Evolutionary conservation across 1,284 basidiomycete species (phyloP).

Genomic region (Heterobasidion annosum): DNA sequence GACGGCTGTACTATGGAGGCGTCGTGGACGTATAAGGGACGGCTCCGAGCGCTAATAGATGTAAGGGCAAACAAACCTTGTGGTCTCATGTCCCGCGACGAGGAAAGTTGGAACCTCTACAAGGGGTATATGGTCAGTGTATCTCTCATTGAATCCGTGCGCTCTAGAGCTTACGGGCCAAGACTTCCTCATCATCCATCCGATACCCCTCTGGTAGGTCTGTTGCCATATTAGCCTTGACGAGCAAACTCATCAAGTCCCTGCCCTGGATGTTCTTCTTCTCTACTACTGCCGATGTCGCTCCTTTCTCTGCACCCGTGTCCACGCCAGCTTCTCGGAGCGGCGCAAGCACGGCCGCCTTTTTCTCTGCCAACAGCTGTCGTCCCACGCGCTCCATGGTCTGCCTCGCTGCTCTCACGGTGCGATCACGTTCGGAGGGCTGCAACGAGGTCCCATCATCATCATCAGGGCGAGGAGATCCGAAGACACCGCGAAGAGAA

Average conservation of each 20-base stretch:
- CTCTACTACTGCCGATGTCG: conserved; percentile 8
- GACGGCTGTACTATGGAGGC: conserved; percentile 18
- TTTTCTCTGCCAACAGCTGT: conserved; percentile 34
- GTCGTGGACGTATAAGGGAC: background rate
- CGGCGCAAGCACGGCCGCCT: conserved; percentile 19
- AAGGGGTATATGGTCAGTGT: background rate
- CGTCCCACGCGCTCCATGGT: conserved; percentile 20
- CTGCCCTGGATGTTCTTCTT: conserved; percentile 22
- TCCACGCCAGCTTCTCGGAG: background rate
- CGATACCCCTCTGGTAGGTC: conserved; percentile 49
- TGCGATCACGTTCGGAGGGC: conserved; percentile 6
- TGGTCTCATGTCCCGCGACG: conserved; percentile 72
- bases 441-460: conserved; percentile 9
- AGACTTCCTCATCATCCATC: conserved; percentile 65
- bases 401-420: background rate
- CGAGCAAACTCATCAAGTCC: conserved; percentile 46
- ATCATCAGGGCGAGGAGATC: conserved; percentile 1
- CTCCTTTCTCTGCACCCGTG: no score
- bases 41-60: background rate
- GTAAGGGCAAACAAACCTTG: conserved; percentile 27
- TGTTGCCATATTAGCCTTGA: conserved; percentile 55
- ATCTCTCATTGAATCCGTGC: background rate
- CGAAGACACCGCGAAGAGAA: background rate
- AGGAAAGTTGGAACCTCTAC: conserved; percentile 54
- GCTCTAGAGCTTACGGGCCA: conserved; percentile 47